Conservation (phyloP, 192 early-diverging fungal species). For the Kappamyces sp. region DNA sequence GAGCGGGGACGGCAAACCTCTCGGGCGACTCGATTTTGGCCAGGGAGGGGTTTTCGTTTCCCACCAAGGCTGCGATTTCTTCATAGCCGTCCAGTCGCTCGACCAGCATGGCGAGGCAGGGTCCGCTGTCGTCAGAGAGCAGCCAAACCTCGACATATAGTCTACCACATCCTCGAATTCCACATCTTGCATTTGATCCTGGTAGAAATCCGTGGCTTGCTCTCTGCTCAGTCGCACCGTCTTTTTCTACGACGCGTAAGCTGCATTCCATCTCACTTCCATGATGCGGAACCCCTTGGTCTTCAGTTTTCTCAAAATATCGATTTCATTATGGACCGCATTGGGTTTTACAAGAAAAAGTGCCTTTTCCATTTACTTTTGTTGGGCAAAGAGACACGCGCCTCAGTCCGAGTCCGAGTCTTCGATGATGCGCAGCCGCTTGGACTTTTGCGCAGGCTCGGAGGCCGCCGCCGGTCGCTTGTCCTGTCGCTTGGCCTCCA, state of each 20-base stretch:
- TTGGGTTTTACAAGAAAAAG: constrained; percentile 41
- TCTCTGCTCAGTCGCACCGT: constrained; percentile 28
- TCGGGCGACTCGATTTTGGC: constrained; percentile 26
- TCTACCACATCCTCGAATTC: constrained; percentile 27
- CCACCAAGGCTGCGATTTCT: constrained; percentile 24
- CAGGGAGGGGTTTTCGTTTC: constrained; percentile 14
- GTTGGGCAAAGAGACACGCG: no score
- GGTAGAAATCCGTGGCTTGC: constrained; percentile 38
- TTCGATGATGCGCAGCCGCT: constrained; percentile 12
- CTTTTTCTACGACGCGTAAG: constrained; percentile 20
- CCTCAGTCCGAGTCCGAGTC: constrained; percentile 1
- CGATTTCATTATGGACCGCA: constrained; percentile 22
- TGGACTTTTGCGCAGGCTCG: neutral
- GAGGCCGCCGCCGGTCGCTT: neutral
- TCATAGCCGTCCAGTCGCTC: constrained; percentile 28
- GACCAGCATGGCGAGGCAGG: constrained; percentile 33
- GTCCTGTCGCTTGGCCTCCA: neutral
- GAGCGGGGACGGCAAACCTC: constrained; percentile 20
- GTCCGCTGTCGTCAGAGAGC: constrained; percentile 19
- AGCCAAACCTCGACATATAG: constrained; percentile 26
- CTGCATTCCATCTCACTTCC: constrained; percentile 45
- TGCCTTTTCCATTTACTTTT: neutral
- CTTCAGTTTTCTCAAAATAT: constrained; percentile 14
- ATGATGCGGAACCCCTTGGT: constrained; percentile 24
- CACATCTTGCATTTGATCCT: constrained; percentile 18